These are phyloP conservation scores for Acanthamoeba polyphaga DNA, from an alignment of 208 protist species.

Conservation along the genomic window DNA sequence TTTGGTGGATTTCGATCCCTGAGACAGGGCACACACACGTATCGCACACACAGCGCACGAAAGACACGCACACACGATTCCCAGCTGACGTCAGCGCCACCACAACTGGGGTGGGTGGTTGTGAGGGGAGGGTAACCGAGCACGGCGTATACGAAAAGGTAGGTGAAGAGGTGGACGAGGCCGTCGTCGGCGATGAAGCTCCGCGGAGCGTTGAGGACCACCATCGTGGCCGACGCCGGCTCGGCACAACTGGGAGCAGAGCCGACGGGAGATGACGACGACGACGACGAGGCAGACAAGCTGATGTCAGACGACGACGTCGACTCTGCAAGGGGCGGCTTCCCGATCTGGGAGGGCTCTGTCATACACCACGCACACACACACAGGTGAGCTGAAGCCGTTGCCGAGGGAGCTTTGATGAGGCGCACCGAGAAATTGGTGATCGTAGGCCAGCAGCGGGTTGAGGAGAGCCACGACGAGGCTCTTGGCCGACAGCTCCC, in stretches of 20 bases:
- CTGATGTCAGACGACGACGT: background rate
- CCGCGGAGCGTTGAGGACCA: constrained; percentile 52
- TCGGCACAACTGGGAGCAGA: background rate
- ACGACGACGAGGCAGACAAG: background rate
- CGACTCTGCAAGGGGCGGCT: background rate
- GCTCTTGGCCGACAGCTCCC: constrained; percentile 68
- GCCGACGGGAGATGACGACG: background rate
- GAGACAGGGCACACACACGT: background rate
- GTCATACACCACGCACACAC: background rate
- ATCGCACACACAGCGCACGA: background rate
- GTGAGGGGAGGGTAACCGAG: too few species aligned
- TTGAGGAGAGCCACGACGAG: constrained; percentile 42
- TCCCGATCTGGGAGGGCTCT: background rate
- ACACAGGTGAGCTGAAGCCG: background rate
- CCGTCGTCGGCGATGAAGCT: constrained; percentile 73
- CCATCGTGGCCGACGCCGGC: background rate
- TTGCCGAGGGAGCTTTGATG: too few species aligned
- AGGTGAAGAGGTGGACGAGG: constrained; percentile 64
- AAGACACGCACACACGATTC: background rate
- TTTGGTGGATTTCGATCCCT: constrained; percentile 53
- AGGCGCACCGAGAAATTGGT: background rate
- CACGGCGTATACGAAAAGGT: constrained; percentile 59
- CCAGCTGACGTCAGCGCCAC: too few species aligned
- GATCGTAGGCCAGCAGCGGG: constrained; percentile 37
- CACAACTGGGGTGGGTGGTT: too few species aligned